Conservation (phyloP, 306 rosid species). For the Canavalia gladiata region DNA sequence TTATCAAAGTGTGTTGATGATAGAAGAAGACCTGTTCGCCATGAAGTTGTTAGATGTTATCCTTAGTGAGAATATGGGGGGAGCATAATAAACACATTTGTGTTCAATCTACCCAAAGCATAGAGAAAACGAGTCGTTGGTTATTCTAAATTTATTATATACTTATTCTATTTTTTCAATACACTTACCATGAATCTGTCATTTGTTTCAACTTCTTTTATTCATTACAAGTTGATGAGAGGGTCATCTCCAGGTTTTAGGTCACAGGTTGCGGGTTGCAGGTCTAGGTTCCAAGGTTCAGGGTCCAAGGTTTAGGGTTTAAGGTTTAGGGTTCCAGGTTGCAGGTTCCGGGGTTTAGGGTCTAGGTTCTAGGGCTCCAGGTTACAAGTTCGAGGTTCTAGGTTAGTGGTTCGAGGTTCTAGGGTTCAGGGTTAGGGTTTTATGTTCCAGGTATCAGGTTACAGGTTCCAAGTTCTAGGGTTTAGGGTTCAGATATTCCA, state of each 20-base stretch:
- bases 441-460: background rate
- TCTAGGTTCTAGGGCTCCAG: background rate
- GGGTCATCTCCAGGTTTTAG: background rate
- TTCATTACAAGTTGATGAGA: too few relatives aligned
- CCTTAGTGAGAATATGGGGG: too few relatives aligned
- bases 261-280: background rate
- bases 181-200: too few relatives aligned
- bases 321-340: background rate
- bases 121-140: too few relatives aligned
- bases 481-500: background rate
- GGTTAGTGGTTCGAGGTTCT: background rate
- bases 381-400: background rate
- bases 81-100: too few relatives aligned
- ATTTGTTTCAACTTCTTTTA: too few relatives aligned
- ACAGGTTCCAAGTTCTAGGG: background rate
- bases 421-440: conserved; percentile 10
- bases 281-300: background rate
- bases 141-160: too few relatives aligned
- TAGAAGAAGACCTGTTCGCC: conserved; percentile 80
- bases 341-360: background rate
- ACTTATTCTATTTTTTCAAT: too few relatives aligned
- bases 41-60: conserved; percentile 80
- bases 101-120: too few relatives aligned
- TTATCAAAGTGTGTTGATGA: conserved; percentile 77
- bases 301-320: background rate